Evolutionary conservation across 148 eudicot species (phyloP), one percentile per base, ranked within the genome.

Genomic region (Oxyria digyna): DNA sequence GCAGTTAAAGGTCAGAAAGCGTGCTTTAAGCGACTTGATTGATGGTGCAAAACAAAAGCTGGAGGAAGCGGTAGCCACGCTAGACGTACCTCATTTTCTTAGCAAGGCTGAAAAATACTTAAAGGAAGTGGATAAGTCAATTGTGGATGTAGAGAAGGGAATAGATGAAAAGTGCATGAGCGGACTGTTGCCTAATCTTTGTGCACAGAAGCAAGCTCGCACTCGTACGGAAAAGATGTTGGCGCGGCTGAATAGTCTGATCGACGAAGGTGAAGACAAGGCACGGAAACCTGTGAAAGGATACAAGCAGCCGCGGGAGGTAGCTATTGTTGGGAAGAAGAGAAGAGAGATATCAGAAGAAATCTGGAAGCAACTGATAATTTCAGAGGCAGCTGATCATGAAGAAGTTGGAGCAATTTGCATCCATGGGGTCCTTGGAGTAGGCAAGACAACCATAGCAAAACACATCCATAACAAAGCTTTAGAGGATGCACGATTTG

Each of bases 391-490:
- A 43, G 4, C 15, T 35, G 38, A 35, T 35, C 38, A 35, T 35
- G 38, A 35, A 6, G 38, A 6, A 43, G n/a, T 3, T 15, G 48
- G 6, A 2, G 46, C 32, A 63, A 64, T 74, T 1, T 75, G 72
- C 67, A 55, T 76, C 40, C 69, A 75, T 41, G 82, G 79, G 20
- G 5, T 45, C 4, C 67, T 67, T 8, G 79, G 82, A 27, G 82
- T 79, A 4, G 82, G 82, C n/a, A 76, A 79, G 54, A 73, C 82
- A 3, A 72, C 70, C 26, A 14, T 79, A 6, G 77, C 74, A 21
- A 70, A 55, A 6, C 67, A 20, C 0, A 66, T 79, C 14, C 78
- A 79, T 72, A 79, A 79, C 69, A 41, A 45, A 57, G 78, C 69
- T 4, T 42, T 79, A 13, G 27, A 5, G 13, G 76, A 69, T 62